Evolutionary conservation across 2,329 filamentous ascomycete species (phyloP).

Genomic region (Pseudocercospora eumusae): DNA sequence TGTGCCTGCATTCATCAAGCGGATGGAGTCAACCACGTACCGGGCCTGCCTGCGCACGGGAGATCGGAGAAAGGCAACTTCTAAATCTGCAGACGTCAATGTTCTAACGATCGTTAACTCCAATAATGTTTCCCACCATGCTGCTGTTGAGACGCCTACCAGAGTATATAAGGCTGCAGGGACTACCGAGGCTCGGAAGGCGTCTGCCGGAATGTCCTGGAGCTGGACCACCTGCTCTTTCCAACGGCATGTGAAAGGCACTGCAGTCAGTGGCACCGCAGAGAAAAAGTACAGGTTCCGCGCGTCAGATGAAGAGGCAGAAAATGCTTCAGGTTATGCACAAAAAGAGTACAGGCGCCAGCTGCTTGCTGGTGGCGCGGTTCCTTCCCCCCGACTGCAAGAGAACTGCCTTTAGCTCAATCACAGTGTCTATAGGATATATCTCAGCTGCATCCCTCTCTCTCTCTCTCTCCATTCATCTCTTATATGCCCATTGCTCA

Average conservation of each 20-base stretch:
- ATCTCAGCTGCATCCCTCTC: slow-evolving; percentile 6
- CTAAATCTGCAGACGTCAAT: neutral
- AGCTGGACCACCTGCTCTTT: neutral
- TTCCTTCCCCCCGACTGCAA: slow-evolving; percentile 9
- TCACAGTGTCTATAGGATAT: slow-evolving; percentile 21
- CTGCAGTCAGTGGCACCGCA: neutral
- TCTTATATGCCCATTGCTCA: slow-evolving; percentile 14
- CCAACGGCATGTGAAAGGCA: neutral
- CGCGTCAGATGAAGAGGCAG: slow-evolving; percentile 1
- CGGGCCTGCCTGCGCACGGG: neutral
- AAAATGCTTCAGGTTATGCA: slow-evolving; percentile 28
- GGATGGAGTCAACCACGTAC: neutral
- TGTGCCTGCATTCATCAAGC: neutral
- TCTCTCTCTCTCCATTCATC: neutral
- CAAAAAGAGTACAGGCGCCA: slow-evolving; percentile 33
- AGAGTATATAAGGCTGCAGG: neutral
- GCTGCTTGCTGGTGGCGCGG: slow-evolving; percentile 14
- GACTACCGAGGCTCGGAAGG: neutral
- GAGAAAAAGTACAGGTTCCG: neutral
- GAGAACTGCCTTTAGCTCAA: slow-evolving; percentile 10
- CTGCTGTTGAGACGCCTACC: neutral
- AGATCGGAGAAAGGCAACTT: neutral
- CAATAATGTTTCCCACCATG: neutral
- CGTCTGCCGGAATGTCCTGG: neutral
- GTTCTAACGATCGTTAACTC: neutral